These are phyloP conservation scores for Fusarium albidum DNA, from an alignment of 2,329 filamentous ascomycete species.

Conservation along the genomic window DNA sequence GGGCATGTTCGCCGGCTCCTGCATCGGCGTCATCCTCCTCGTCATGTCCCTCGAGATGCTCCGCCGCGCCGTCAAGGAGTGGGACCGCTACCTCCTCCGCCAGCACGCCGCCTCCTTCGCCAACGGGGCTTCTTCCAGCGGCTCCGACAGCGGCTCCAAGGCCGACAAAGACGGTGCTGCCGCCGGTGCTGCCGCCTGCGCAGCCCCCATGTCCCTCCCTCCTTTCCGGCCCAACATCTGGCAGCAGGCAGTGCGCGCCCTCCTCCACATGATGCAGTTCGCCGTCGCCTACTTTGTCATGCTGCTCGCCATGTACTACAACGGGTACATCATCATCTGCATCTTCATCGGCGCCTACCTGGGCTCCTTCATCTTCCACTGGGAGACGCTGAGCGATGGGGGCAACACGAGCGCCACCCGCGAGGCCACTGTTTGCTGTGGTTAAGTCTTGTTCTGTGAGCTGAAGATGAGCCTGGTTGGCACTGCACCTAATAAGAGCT, in stretches of 20 bases:
- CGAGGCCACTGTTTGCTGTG: slow-evolving; percentile 53
- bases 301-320: slow-evolving; percentile 65
- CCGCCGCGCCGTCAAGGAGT: slow-evolving; percentile 75
- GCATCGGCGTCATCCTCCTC: slow-evolving; percentile 79
- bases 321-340: slow-evolving; percentile 80
- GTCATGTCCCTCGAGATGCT: slow-evolving; percentile 77
- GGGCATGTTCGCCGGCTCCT: slow-evolving; percentile 81
- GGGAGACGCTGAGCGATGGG: slow-evolving; percentile 60
- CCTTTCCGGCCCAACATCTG: slow-evolving; percentile 64
- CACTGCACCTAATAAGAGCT: too few relatives aligned
- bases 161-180: slow-evolving; percentile 19
- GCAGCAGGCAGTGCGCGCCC: slow-evolving; percentile 72
- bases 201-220: slow-evolving; percentile 36
- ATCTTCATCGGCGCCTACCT: slow-evolving; percentile 80
- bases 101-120: slow-evolving; percentile 53
- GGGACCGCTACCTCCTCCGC: slow-evolving; percentile 71
- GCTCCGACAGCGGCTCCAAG: slow-evolving; percentile 38
- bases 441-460: slow-evolving; percentile 36
- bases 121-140: slow-evolving; percentile 7
- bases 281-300: slow-evolving; percentile 82
- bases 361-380: slow-evolving; percentile 77
- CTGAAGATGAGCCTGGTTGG: too few relatives aligned
- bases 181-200: slow-evolving; percentile 11
- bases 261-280: slow-evolving; percentile 76
- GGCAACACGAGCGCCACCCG: slow-evolving; percentile 46